A percentile compares a stretch with the other conserved stretches of the same genome.
Conservation (phyloP, 768 basidiomycete genomes). For the Agrocybe praecox region DNA sequence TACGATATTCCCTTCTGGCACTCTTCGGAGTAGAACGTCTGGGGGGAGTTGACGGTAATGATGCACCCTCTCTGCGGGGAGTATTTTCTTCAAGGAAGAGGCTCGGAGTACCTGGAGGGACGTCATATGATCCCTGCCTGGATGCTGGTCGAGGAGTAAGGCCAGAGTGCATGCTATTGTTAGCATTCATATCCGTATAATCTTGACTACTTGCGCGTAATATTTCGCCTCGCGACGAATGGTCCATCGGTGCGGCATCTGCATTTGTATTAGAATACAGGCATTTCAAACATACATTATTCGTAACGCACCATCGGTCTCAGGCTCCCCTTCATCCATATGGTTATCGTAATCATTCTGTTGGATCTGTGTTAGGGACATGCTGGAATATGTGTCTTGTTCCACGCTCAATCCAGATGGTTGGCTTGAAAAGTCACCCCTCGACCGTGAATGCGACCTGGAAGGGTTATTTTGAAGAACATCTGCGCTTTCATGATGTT, state of each 20-base stretch:
- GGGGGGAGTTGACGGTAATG: conserved; percentile 17
- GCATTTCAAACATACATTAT: not conserved
- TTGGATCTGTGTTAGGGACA: not conserved
- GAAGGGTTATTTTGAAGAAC: not conserved
- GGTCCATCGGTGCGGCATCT: conserved; percentile 5
- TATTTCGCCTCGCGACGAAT: conserved; percentile 5
- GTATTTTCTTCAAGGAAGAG: not conserved
- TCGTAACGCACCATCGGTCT: conserved; percentile 6
- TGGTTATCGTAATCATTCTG: not conserved
- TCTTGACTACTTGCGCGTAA: not conserved
- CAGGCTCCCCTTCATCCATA: not conserved
- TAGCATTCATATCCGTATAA: not conserved
- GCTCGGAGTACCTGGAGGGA: conserved; percentile 3
- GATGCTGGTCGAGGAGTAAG: not conserved
- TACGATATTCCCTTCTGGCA: conserved; percentile 53
- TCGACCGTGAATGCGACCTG: not conserved
- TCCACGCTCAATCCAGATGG: not conserved
- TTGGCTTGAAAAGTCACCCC: not conserved
- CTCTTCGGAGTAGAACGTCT: conserved; percentile 34
- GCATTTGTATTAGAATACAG: not conserved
- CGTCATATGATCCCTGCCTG: not conserved
- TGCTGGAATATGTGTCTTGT: not conserved
- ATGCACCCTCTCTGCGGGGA: not conserved
- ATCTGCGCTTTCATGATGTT: not conserved
- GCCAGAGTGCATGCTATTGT: not conserved